Evolutionary conservation across 176 grass and related monocot genomes (phyloP).

Genomic region (Aechmea fasciata): DNA sequence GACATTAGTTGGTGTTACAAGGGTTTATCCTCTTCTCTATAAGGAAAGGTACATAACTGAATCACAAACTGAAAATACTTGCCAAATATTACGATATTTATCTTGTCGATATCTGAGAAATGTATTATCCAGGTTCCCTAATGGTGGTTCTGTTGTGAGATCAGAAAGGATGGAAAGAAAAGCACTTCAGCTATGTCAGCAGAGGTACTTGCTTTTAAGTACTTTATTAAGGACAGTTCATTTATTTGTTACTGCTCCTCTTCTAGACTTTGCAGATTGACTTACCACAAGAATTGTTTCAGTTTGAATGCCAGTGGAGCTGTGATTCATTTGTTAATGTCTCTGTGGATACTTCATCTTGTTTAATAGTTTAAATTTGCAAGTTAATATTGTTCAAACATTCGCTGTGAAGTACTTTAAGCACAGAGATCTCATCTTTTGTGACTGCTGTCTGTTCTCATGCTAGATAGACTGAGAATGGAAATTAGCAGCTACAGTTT

Average conservation of each 20-base stretch:
- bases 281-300: background rate
- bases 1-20: conserved; percentile 73
- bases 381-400: too few species aligned
- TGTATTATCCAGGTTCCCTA: conserved; percentile 54
- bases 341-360: background rate
- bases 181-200: conserved; percentile 60
- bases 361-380: too few species aligned
- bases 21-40: conserved; percentile 76
- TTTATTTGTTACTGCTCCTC: background rate
- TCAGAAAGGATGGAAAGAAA: conserved; percentile 82
- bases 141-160: conserved; percentile 61
- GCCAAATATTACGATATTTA: background rate
- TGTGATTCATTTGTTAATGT: conserved; percentile 1
- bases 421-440: background rate
- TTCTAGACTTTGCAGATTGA: background rate
- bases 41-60: conserved; percentile 65
- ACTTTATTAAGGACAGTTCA: background rate
- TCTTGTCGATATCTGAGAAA: background rate
- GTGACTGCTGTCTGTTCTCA: background rate
- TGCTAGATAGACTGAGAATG: background rate
- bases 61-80: conserved; percentile 19
- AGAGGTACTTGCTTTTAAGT: conserved; percentile 45
- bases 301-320: background rate
- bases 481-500: too few species aligned
- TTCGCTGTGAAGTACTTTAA: too few species aligned